Conservation (phyloP, 495 filamentous ascomycete genomes). For the Penicillium simplicissimum region DNA sequence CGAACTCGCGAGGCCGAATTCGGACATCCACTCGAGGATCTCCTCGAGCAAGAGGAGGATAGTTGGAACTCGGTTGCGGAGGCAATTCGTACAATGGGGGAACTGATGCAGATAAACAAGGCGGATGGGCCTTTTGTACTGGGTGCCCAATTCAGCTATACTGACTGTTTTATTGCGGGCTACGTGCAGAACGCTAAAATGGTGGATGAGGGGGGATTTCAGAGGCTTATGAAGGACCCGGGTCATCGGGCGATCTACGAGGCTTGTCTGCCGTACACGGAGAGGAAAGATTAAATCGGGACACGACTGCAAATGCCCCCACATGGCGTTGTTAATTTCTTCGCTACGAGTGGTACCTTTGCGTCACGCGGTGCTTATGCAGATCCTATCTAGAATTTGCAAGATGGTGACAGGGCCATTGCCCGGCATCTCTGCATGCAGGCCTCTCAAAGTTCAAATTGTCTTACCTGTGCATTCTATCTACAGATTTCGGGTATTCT, state of each 20-base stretch:
- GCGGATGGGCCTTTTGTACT: constrained; percentile 41
- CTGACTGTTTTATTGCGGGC: constrained; percentile 44
- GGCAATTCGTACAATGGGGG: constrained; percentile 26
- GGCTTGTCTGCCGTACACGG: constrained; percentile 40
- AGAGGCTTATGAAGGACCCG: constrained; percentile 28
- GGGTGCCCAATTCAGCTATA: constrained; percentile 31
- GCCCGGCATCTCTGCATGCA: neutral
- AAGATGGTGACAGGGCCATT: neutral
- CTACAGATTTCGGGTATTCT: neutral
- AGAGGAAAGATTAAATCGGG: constrained; percentile 31
- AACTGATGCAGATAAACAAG: constrained; percentile 36
- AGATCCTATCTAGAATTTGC: neutral
- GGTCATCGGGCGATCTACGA: constrained; percentile 40
- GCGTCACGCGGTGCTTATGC: neutral
- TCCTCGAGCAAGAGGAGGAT: constrained; percentile 32
- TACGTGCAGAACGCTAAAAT: constrained; percentile 34
- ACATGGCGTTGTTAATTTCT: too few species aligned
- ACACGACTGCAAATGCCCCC: too few species aligned
- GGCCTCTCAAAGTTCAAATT: neutral
- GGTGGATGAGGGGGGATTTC: constrained; percentile 39
- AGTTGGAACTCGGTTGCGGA: constrained; percentile 28
- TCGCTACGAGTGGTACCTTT: too few species aligned
- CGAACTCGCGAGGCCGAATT: constrained; percentile 38
- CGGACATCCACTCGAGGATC: constrained; percentile 36
- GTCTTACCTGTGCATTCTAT: neutral